These are phyloP conservation scores for Populus ilicifolia DNA, from an alignment of 345 rosid genomes.

Conservation along the genomic window DNA sequence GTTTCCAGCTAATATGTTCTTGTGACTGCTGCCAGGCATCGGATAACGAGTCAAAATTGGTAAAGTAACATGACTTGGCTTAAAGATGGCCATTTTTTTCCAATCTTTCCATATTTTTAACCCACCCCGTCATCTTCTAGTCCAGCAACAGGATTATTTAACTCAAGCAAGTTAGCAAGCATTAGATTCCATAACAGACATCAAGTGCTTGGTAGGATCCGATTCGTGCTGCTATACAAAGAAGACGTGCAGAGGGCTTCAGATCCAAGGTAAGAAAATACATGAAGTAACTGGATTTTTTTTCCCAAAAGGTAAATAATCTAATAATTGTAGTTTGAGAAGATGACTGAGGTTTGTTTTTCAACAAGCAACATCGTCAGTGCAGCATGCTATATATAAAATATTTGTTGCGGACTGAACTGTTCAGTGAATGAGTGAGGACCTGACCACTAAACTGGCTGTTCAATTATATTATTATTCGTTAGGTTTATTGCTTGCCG, in stretches of 20 bases:
- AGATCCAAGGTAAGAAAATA: neutral
- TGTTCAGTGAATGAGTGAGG: neutral
- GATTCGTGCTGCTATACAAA: neutral
- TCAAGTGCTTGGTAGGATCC: neutral
- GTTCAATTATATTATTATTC: neutral
- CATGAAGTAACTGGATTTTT: neutral
- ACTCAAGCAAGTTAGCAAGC: neutral
- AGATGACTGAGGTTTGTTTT: neutral
- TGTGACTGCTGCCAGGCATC: neutral
- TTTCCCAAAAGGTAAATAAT: neutral
- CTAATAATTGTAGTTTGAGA: neutral
- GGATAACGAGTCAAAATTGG: neutral
- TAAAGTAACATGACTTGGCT: neutral
- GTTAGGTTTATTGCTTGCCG: neutral
- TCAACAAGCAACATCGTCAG: neutral
- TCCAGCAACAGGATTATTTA: neutral
- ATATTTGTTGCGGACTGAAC: neutral
- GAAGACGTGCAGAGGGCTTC: slow-evolving; percentile 2
- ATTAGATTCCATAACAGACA: neutral
- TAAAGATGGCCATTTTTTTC: neutral
- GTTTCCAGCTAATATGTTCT: neutral
- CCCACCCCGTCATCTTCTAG: neutral
- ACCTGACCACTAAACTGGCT: neutral
- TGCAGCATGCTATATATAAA: neutral
- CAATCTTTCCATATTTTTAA: neutral